Conservation (phyloP, 495 filamentous ascomycete species). For the Aspergillus asperescens region DNA sequence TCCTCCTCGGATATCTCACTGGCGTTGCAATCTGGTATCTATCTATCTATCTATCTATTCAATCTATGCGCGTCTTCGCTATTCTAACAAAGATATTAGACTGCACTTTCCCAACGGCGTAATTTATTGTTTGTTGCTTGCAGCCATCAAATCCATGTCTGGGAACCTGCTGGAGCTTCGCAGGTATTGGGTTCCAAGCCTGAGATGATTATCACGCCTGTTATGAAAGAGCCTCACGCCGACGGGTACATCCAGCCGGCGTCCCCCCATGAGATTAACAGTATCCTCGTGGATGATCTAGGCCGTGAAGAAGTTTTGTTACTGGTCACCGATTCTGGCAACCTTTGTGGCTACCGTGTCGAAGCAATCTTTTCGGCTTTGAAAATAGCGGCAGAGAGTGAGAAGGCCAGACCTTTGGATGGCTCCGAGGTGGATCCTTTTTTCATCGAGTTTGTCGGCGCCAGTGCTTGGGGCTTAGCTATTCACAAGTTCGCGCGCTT, state of each 20-base stretch:
- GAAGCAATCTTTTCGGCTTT: conserved; percentile 48
- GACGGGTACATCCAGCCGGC: conserved; percentile 51
- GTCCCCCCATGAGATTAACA: conserved; percentile 69
- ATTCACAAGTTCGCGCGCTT: conserved; percentile 72
- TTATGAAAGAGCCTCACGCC: conserved; percentile 40
- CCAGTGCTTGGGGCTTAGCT: conserved; percentile 85
- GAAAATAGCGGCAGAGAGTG: conserved; percentile 24
- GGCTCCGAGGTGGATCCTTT: conserved; percentile 46
- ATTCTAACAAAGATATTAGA: conserved; percentile 26
- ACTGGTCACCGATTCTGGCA: conserved; percentile 78
- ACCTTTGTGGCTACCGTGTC: conserved; percentile 76
- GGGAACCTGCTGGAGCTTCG: conserved; percentile 60
- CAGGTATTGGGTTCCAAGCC: conserved; percentile 58
- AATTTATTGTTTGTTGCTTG: conserved; percentile 80
- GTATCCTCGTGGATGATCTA: conserved; percentile 70
- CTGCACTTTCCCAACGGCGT: conserved; percentile 51
- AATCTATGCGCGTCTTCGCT: background rate
- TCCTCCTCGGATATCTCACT: conserved; percentile 33
- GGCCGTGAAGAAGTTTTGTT: conserved; percentile 77
- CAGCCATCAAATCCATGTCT: conserved; percentile 64
- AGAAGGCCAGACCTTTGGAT: conserved; percentile 25
- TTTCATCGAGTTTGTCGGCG: conserved; percentile 68
- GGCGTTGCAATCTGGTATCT: conserved; percentile 51
- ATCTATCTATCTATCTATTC: background rate
- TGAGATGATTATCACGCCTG: conserved; percentile 61